Conservation (phyloP, 805 yeast genomes). For the Kuraishia ogatae region DNA sequence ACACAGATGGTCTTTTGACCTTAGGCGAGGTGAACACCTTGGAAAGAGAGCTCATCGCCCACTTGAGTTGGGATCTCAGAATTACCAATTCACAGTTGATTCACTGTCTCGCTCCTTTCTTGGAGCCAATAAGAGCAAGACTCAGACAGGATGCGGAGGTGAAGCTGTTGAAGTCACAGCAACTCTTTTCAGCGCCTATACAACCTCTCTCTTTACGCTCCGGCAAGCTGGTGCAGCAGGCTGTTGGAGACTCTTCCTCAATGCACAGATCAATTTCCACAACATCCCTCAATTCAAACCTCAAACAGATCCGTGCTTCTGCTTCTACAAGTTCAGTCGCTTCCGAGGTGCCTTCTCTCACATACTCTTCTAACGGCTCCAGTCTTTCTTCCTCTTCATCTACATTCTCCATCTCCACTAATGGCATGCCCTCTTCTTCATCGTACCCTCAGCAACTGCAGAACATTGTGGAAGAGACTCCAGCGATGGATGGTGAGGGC, state of each 20-base stretch:
- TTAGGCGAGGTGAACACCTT: constrained; percentile 80
- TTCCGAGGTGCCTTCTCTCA: constrained; percentile 25
- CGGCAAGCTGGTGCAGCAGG: neutral
- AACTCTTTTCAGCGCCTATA: neutral
- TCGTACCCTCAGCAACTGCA: constrained; percentile 4
- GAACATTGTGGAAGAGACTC: constrained; percentile 1
- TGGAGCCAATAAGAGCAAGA: constrained; percentile 60
- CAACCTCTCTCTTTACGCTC: constrained; percentile 1
- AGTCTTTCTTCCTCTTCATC: constrained; percentile 17
- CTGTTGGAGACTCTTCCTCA: constrained; percentile 3
- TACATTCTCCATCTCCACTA: constrained; percentile 23
- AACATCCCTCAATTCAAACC: constrained; percentile 6
- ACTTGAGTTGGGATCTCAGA: constrained; percentile 79
- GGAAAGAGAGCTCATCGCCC: constrained; percentile 77
- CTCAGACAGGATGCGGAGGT: constrained; percentile 14
- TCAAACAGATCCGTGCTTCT: constrained; percentile 15
- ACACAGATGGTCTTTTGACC: constrained; percentile 78
- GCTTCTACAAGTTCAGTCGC: constrained; percentile 16
- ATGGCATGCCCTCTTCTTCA: constrained; percentile 10
- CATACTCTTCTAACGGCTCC: neutral
- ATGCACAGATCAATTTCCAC: constrained; percentile 3
- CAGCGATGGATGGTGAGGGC: neutral
- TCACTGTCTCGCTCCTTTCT: constrained; percentile 63
- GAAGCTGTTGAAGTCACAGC: constrained; percentile 5
- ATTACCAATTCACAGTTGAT: constrained; percentile 65